A percentile compares a stretch with the other conserved stretches of the same genome.
Evolutionary conservation across 805 yeast genomes (phyloP).

Genomic region (Ogataea angusta): DNA sequence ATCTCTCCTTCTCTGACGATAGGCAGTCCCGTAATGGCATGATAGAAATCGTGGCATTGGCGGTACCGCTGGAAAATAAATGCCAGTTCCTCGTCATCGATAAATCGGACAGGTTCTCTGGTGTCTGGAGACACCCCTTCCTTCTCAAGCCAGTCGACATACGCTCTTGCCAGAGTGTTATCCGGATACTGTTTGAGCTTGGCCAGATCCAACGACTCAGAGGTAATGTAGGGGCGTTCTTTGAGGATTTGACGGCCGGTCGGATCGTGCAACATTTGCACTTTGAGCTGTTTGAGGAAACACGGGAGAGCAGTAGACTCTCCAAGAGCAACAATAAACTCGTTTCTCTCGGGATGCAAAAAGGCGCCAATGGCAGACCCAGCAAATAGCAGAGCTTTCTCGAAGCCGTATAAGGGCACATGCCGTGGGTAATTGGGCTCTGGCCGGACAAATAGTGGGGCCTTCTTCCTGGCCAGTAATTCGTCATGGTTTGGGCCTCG

Average conservation of each 20-base stretch:
- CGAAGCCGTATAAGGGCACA: constrained; percentile 65
- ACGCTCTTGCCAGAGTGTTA: constrained; percentile 75
- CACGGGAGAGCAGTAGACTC: constrained; percentile 82
- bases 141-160: constrained; percentile 72
- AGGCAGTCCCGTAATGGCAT: constrained; percentile 86
- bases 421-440: constrained; percentile 66
- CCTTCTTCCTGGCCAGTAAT: constrained; percentile 17
- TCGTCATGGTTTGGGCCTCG: constrained; percentile 31
- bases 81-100: constrained; percentile 87
- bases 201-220: constrained; percentile 62
- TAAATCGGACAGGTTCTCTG: constrained; percentile 80
- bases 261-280: constrained; percentile 70
- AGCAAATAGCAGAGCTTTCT: constrained; percentile 58
- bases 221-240: constrained; percentile 81
- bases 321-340: constrained; percentile 78
- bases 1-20: constrained; percentile 95
- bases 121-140: constrained; percentile 96
- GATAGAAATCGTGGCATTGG: constrained; percentile 96
- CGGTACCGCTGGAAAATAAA: constrained; percentile 91
- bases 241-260: constrained; percentile 74
- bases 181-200: constrained; percentile 57
- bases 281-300: constrained; percentile 59
- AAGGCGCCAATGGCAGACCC: constrained; percentile 79
- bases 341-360: constrained; percentile 71
- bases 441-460: constrained; percentile 37